phyloP scores from a whole-genome alignment of 495 filamentous ascomycete species.

The Aspergillus affinis region DNA sequence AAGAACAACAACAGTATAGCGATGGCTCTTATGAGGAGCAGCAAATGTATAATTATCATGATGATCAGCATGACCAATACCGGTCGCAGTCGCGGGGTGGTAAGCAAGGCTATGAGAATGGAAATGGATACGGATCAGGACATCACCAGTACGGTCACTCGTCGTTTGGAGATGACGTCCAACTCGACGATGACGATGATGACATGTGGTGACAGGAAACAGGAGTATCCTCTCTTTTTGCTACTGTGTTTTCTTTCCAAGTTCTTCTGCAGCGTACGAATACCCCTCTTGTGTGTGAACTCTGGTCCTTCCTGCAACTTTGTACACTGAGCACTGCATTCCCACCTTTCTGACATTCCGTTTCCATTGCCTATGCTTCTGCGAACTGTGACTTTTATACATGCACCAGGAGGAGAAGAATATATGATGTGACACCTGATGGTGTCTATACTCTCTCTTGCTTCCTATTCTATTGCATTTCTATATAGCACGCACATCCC shows the following conservation, averaged over 20 bases:
- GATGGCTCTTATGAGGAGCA: conserved; percentile 56
- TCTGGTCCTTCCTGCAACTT: conserved; percentile 22
- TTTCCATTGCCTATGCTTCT: conserved; percentile 12
- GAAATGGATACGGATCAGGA: conserved; percentile 44
- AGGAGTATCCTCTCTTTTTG: conserved; percentile 23
- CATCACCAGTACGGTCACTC: conserved; percentile 51
- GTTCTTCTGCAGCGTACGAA: conserved; percentile 34
- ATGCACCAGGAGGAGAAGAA: background rate
- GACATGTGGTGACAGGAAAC: conserved; percentile 54
- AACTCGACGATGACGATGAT: conserved; percentile 51
- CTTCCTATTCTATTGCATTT: conserved; percentile 2
- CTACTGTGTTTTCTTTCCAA: conserved; percentile 18
- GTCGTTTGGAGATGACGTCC: conserved; percentile 50
- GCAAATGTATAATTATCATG: conserved; percentile 59
- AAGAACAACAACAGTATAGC: conserved; percentile 53
- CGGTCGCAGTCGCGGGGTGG: conserved; percentile 52
- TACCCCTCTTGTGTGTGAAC: conserved; percentile 36
- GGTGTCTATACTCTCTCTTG: background rate
- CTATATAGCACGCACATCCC: conserved; percentile 1
- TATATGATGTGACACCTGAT: background rate
- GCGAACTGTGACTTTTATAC: conserved; percentile 3
- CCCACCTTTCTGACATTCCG: conserved; percentile 13
- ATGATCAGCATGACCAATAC: conserved; percentile 50
- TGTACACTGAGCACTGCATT: conserved; percentile 31
- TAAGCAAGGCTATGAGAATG: conserved; percentile 50